Base-by-base conservation (phyloP, 257 asterid species). In the Solanum chmielewskii region DNA sequence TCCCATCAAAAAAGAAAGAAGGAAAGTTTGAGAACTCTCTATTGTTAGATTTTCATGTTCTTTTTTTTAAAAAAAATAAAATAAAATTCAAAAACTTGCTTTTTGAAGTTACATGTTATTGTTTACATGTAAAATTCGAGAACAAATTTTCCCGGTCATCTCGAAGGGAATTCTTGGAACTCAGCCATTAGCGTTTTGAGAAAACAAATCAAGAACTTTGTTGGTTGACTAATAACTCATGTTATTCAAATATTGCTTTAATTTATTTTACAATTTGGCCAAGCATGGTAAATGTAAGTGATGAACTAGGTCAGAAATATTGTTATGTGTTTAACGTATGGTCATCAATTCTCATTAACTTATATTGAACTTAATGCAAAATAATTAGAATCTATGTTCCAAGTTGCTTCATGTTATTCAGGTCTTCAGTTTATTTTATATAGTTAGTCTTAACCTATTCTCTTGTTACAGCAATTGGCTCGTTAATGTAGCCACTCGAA, bases 401-500 rank as follows among this genome's bases (percentile, higher is more conserved):
- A 11, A 18, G 45, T 81, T 1, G 1, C 29, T 47, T 20, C 11
- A 15, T 81, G 20, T 31, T 49, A 47, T 60, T 47, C 44, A 18
- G 4, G 29, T 29, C 45, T 33, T 81, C 69, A 29, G 85, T 29
- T 81, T 81, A 31, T 49, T 31, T 81, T 33, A 33, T 33, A 33
- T 33, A 3, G 35, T 47, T 16, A 27, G 18, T 47, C 68, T 47
- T 4, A 29, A 47, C 85, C 27, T 27, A 27, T 81, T 47, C 31
- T 49, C 85, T 81, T 31, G 31, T 49, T 52, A 31, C 20, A 49
- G 42, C 29, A 29, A 47, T 49, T 71, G 11, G 31, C 33, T 83
- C 87, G 78, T 78, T 86, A 88, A 60, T 88, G 77, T 91, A 97
- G 99, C 99, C 85, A 96, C 99, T 83, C 92, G 99, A 87, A 92